Evolutionary conservation across 1,284 basidiomycete species (phyloP).

Genomic region (Ceratobasidium sp.): DNA sequence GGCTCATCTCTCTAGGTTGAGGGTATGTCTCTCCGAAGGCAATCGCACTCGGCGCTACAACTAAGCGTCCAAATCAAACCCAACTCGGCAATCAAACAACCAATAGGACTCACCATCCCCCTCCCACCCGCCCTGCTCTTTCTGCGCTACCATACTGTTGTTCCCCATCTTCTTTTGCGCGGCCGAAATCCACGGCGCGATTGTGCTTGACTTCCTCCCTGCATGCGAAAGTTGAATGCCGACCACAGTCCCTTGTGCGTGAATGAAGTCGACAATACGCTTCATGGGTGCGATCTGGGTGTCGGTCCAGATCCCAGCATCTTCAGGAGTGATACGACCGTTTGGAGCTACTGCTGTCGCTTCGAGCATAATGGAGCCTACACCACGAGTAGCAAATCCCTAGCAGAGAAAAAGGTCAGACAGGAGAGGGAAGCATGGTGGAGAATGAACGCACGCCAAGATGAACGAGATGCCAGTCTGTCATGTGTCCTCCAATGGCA

Average conservation of each 20-base stretch:
- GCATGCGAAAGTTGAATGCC: conserved; percentile 86
- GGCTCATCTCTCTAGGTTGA: conserved; percentile 66
- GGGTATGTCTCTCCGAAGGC: conserved; percentile 63
- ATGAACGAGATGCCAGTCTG: conserved; percentile 84
- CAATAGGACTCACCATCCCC: conserved; percentile 62
- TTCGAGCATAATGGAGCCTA: conserved; percentile 73
- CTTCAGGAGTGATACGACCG: conserved; percentile 78
- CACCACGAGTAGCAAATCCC: conserved; percentile 57
- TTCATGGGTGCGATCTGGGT: conserved; percentile 74
- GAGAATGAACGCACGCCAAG: conserved; percentile 61
- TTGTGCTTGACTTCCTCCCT: conserved; percentile 75
- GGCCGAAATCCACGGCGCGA: conserved; percentile 64
- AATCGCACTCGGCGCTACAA: conserved; percentile 65
- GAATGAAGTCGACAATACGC: conserved; percentile 78
- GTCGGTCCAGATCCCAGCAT: conserved; percentile 71
- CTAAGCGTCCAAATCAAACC: conserved; percentile 54
- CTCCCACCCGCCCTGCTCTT: conserved; percentile 74
- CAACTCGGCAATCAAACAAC: too few relatives aligned
- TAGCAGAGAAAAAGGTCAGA: conserved; percentile 15
- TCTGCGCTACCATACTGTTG: conserved; percentile 51
- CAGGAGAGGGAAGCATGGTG: conserved; percentile 12
- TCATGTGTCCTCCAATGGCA: conserved; percentile 73
- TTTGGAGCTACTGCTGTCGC: conserved; percentile 78
- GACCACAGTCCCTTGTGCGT: conserved; percentile 66
- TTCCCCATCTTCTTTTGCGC: conserved; percentile 50